Evolutionary conservation across 257 asterid genomes (phyloP).

Genomic region (Nyctanthes arbortristis): DNA sequence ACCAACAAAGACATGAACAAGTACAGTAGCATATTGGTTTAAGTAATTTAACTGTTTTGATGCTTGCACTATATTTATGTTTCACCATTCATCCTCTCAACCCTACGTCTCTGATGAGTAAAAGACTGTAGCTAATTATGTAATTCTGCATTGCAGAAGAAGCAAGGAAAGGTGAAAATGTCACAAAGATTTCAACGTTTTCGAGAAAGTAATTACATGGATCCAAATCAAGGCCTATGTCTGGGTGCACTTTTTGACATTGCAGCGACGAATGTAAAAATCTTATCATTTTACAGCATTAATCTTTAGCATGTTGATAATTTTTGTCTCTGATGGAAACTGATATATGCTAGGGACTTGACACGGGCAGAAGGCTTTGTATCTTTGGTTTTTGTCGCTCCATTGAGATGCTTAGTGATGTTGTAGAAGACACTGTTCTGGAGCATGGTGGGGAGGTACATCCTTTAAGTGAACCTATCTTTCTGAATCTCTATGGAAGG

Average conservation of each 20-base stretch:
- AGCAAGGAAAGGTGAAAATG: constrained; percentile 54
- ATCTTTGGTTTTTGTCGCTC: constrained; percentile 97
- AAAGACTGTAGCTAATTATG: constrained; percentile 2
- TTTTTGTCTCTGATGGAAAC: constrained; percentile 15
- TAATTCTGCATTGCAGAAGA: constrained; percentile 54
- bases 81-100: background rate
- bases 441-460: constrained; percentile 99
- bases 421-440: constrained; percentile 92
- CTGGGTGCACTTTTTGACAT: constrained; percentile 96
- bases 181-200: constrained; percentile 66
- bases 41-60: background rate
- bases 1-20: background rate
- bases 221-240: constrained; percentile 85
- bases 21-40: background rate
- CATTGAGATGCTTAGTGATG: constrained; percentile 96
- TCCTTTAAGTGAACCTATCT: background rate
- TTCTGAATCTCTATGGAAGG: background rate
- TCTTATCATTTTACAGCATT: constrained; percentile 10
- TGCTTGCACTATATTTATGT: background rate
- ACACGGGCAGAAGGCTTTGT: constrained; percentile 85
- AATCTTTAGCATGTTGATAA: constrained; percentile 5
- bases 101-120: background rate
- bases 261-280: constrained; percentile 90
- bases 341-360: constrained; percentile 65
- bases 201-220: constrained; percentile 93